Base-by-base conservation (phyloP, 2,329 filamentous ascomycete species). In the Epichloe typhina region DNA sequence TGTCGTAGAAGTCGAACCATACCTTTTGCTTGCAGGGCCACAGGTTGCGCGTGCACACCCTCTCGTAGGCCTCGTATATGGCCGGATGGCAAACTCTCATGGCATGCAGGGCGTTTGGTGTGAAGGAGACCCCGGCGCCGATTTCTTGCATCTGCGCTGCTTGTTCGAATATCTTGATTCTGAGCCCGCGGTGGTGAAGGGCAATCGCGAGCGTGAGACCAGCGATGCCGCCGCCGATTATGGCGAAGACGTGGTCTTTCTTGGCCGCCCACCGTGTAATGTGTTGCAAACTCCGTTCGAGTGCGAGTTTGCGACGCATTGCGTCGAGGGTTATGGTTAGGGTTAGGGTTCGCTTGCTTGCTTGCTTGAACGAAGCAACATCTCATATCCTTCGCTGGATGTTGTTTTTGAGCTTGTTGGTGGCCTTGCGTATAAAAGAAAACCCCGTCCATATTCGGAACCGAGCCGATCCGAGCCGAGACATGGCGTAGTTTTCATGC, bases 191-290 rank as follows among this genome's bases (percentile, higher is more conserved):
- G 2, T 64, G 64, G 40, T 70, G 63, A 0, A 78, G 67, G 13
- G 67, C 74, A 0, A 76, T 62, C 0, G 72, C 72, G 0, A 77
- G 65, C 15, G 69, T 67, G 9, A 77, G 58, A 7, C 75, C 75
- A 3, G 70, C 75, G 52, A 71, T 77, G 57, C 68, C 79, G 50
- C 65, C 77, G 55, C 69, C 80, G 13, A 77, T 60, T 19, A 78
- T 70, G 48, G 72, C 74, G 41, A 50, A 38, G 3, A 44, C 41
- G 3, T 39, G 17, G 5, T 50, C 15, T 37, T 19, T 50, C 19
- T 35, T 50, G 48, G 15, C 35, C 31, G 33, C n/a, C n/a, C n/a
- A n/a, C n/a, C n/a, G n/a, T n/a, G n/a, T n/a, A n/a, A n/a, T n/a
- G n/a, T n/a, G n/a, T n/a, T n/a, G n/a, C n/a, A n/a, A n/a, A n/a